phyloP scores from a whole-genome alignment of 768 basidiomycete genomes.

The Trametes meyenii region DNA sequence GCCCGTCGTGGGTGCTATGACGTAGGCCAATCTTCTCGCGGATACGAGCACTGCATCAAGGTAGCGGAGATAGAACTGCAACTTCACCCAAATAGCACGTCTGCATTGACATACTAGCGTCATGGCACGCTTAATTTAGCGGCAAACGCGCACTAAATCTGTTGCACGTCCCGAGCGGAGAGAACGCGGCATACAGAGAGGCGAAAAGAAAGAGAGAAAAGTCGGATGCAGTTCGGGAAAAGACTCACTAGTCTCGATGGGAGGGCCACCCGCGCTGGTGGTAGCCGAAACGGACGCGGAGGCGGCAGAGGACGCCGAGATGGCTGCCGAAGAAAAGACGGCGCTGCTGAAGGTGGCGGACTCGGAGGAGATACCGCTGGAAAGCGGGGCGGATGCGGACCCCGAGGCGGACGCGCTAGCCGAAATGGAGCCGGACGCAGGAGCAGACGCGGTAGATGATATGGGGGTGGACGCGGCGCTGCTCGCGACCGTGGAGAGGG shows the following conservation, averaged over 20 bases:
- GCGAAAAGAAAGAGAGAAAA: neutral
- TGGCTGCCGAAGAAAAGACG: slow-evolving; percentile 11
- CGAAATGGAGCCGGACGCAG: slow-evolving; percentile 1
- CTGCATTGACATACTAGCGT: no score
- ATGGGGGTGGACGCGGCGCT: neutral
- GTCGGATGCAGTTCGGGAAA: neutral
- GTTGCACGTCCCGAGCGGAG: no score
- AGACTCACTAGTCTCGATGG: slow-evolving; percentile 32
- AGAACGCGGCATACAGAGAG: neutral
- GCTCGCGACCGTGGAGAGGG: neutral
- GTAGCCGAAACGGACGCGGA: slow-evolving; percentile 7
- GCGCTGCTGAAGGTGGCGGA: slow-evolving; percentile 1
- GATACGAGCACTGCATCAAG: no score
- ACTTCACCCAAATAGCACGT: no score
- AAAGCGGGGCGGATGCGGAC: slow-evolving; percentile 9
- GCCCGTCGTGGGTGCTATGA: no score
- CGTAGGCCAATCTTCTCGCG: no score
- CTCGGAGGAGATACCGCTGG: slow-evolving; percentile 7
- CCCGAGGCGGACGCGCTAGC: slow-evolving; percentile 12
- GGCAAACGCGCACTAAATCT: no score
- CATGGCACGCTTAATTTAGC: no score
- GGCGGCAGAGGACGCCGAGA: neutral
- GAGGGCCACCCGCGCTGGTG: slow-evolving; percentile 20
- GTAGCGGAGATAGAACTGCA: no score
- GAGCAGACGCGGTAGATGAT: neutral